A percentile compares a stretch with the other conserved stretches of the same genome.
phyloP scores from a whole-genome alignment of 2,329 filamentous ascomycete species.

The Fusarium citri region DNA sequence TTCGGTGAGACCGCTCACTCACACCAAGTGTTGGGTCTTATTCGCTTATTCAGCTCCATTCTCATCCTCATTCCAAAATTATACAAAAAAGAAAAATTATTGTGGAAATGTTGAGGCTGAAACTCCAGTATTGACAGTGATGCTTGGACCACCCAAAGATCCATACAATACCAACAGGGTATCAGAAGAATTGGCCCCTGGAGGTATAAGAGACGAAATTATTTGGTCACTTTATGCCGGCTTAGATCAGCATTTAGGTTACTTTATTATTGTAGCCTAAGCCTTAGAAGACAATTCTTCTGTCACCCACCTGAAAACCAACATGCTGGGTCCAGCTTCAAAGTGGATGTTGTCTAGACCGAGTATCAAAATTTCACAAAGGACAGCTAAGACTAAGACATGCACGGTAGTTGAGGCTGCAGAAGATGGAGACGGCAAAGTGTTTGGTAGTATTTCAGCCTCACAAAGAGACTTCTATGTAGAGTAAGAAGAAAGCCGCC shows the following conservation, averaged over 20 bases:
- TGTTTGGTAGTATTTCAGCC: slow-evolving; percentile 23
- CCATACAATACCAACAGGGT: not conserved
- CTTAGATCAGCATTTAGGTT: too few relatives aligned
- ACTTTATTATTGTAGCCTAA: too few relatives aligned
- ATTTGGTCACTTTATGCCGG: too few relatives aligned
- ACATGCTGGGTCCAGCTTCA: not conserved
- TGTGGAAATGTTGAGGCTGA: slow-evolving; percentile 33
- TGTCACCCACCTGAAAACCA: too few relatives aligned
- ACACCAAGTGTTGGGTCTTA: not conserved
- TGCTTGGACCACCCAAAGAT: slow-evolving; percentile 5
- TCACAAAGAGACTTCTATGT: slow-evolving; percentile 20
- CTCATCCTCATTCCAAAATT: not conserved
- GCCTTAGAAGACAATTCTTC: too few relatives aligned
- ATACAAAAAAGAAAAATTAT: not conserved
- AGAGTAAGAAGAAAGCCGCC: slow-evolving; percentile 27
- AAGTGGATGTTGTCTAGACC: slow-evolving; percentile 14
- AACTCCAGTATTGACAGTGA: not conserved
- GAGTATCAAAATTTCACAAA: slow-evolving; percentile 2
- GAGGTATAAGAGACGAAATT: too few relatives aligned
- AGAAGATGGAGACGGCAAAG: slow-evolving; percentile 23
- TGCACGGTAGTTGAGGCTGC: slow-evolving; percentile 21
- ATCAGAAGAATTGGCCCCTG: too few relatives aligned
- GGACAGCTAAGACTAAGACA: slow-evolving; percentile 3
- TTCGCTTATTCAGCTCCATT: not conserved
- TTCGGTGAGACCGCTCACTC: slow-evolving; percentile 27